Base-by-base conservation (phyloP, 2,329 filamentous ascomycete genomes). In the Stenocarpella maydis region DNA sequence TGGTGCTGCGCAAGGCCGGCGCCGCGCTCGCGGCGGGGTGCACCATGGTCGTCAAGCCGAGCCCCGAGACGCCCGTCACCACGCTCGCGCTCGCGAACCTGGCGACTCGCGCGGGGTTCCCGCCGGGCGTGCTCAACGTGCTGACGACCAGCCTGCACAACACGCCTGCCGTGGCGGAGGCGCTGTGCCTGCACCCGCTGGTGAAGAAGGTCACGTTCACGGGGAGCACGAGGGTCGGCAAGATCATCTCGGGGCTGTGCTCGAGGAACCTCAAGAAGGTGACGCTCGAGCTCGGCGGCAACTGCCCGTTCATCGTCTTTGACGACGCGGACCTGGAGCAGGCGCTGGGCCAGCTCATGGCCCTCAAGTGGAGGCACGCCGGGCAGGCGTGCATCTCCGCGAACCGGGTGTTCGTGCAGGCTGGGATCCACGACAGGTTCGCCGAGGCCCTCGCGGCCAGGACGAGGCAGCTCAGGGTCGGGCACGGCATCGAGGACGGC, bases 191-290 rank as follows among this genome's bases (percentile, higher is more conserved):
- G 34, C 83, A 86, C 69, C 79, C 79, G 0, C 69, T 79, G 0
- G 80, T 86, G 0, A 82, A 82, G 63, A 94, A 94, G 77, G 84
- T 95, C 67, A 92, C 91, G 68, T 96, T 95, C 74, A 95, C 92
- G 0, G 93, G 93, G 21, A 90, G 88, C 74, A 93, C 92, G 0
- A 80, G 82, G 0, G 88, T 94, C 0, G 93, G 93, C 4, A 87
- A 88, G 47, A 89, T 91, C 72, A 85, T 94, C 49, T 88, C 90
- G 1, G 80, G 84, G 2, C 84, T 86, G 15, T 90, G 89, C 4
- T 90, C 90, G 14, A 86, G 87, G 74, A 83, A 88, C 74, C 82
- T 92, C 67, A 93, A 93, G 81, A 91, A 91, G 3, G 84, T 88
- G 21, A 82, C 92, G 2, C 86, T 93, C 77, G 91, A 94, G 77